Percentiles rank a stretch among this genome's conserved stretches.
phyloP scores from a whole-genome alignment of 768 basidiomycete species.

The Leucogyrophana mollusca region DNA sequence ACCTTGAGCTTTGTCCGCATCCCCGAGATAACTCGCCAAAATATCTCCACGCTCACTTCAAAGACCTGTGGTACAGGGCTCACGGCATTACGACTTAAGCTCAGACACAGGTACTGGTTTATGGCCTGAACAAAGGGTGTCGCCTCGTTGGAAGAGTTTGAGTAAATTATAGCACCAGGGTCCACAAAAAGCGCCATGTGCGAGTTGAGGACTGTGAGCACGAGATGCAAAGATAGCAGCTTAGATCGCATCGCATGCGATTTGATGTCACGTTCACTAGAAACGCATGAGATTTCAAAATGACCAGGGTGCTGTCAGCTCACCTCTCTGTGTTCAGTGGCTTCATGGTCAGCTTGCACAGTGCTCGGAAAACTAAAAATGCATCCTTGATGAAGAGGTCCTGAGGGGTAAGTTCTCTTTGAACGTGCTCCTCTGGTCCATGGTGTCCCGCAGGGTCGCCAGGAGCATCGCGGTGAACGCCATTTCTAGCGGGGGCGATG shows the following conservation, averaged over 20 bases:
- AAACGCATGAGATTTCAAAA: constrained; percentile 13
- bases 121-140: constrained; percentile 90
- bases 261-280: constrained; percentile 90
- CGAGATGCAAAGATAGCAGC: constrained; percentile 88
- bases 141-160: constrained; percentile 82
- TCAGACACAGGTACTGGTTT: constrained; percentile 93
- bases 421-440: constrained; percentile 21
- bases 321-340: constrained; percentile 92
- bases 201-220: constrained; percentile 87
- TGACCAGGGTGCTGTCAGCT: constrained; percentile 15
- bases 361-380: constrained; percentile 93
- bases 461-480: too few species aligned
- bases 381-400: constrained; percentile 97
- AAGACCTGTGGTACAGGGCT: constrained; percentile 96
- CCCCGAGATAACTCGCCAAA: constrained; percentile 93
- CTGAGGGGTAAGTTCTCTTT: constrained; percentile 61
- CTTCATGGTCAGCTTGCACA: constrained; percentile 99
- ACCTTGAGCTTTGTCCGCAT: constrained; percentile 97
- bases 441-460: neutral
- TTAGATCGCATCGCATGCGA: constrained; percentile 98
- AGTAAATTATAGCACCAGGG: constrained; percentile 86
- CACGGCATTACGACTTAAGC: constrained; percentile 91
- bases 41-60: constrained; percentile 97
- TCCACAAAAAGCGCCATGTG: constrained; percentile 91
- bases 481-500: too few species aligned